Percentiles rank a stretch among this genome's conserved stretches.
Conservation (phyloP, 1,284 basidiomycete species). For the Rhodotorula sp. region DNA sequence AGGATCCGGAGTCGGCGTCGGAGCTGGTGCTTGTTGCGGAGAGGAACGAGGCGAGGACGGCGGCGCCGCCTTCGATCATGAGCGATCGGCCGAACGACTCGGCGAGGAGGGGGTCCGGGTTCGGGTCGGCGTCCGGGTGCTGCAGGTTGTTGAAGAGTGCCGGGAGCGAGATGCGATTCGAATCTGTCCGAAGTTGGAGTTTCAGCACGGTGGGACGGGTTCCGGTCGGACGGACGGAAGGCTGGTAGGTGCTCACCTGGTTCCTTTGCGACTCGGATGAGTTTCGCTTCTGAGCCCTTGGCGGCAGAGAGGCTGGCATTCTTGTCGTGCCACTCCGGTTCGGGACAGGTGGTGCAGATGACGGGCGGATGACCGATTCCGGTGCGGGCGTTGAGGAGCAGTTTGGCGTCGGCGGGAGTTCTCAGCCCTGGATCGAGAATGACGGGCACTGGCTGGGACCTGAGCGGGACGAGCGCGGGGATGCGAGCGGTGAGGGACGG, state of each 20-base stretch:
- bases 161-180: background rate
- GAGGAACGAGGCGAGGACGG: constrained; percentile 77
- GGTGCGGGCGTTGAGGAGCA: constrained; percentile 65
- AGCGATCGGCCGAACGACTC: constrained; percentile 54
- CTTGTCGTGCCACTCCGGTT: constrained; percentile 26
- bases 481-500: constrained; percentile 74
- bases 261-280: constrained; percentile 42
- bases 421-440: constrained; percentile 77
- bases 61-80: constrained; percentile 95
- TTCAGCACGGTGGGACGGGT: background rate
- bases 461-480: constrained; percentile 48
- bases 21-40: constrained; percentile 37
- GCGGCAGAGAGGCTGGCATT: constrained; percentile 39
- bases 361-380: constrained; percentile 58
- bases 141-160: background rate
- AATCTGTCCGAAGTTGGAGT: background rate
- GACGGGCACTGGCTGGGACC: constrained; percentile 68
- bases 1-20: background rate
- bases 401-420: constrained; percentile 66
- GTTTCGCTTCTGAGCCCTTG: constrained; percentile 56
- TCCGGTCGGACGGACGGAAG: background rate
- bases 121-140: background rate
- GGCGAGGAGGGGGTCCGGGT: background rate
- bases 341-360: constrained; percentile 55
- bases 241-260: background rate